Evolutionary conservation across 306 rosid species (phyloP).

Genomic region (Vigna radiata): DNA sequence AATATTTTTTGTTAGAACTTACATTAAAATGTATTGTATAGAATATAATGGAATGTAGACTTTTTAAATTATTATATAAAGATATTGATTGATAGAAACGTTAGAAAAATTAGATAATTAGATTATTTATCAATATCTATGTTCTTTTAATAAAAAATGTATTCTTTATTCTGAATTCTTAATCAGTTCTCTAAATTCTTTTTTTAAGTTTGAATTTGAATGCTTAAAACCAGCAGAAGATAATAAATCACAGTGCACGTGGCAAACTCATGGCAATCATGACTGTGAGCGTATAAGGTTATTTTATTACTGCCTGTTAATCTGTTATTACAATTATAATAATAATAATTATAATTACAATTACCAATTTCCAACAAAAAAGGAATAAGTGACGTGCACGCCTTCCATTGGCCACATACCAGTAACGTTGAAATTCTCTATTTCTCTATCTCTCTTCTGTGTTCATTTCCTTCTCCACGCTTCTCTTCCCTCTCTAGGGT

Average conservation of each 20-base stretch:
- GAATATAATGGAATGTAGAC: too few species aligned
- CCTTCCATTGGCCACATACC: slow-evolving; percentile 9
- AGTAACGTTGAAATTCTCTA: slow-evolving; percentile 27
- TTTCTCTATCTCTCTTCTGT: background rate
- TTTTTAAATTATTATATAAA: too few species aligned
- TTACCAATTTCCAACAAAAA: background rate
- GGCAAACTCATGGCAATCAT: background rate
- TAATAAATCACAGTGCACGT: background rate
- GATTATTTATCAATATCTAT: too few species aligned
- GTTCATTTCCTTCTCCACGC: background rate
- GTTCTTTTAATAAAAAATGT: too few species aligned
- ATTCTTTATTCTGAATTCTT: too few species aligned
- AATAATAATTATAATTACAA: too few species aligned
- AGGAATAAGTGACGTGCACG: slow-evolving; percentile 54
- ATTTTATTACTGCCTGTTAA: background rate
- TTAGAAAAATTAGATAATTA: too few species aligned
- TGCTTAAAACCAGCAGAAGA: too few species aligned
- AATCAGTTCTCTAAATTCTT: background rate
- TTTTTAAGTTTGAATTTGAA: too few species aligned
- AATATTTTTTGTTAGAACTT: too few species aligned
- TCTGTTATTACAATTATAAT: background rate
- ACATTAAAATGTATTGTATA: too few species aligned
- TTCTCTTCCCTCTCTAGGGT: slow-evolving; percentile 41
- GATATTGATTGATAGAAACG: too few species aligned
- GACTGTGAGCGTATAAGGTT: background rate